Conservation (phyloP, 352 stramenopile genomes). For the Blastocystis sp. region DNA sequence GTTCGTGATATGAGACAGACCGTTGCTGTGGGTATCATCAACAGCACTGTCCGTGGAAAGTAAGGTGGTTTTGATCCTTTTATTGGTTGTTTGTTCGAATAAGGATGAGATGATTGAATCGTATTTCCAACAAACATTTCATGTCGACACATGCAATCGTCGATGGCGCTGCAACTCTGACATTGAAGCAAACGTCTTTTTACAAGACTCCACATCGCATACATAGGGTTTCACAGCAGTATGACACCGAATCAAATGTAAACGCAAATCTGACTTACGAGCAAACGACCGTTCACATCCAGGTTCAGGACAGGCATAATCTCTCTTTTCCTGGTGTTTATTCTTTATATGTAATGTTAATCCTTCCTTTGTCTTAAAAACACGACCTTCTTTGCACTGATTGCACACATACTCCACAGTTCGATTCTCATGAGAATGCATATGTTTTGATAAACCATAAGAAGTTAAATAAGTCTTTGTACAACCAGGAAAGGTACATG, state of each 20-base stretch:
- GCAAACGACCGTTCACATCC: constrained; percentile 17
- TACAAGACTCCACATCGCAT: not conserved
- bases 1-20: constrained; percentile 92
- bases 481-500: not conserved
- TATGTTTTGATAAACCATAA: constrained; percentile 24
- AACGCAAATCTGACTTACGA: not conserved
- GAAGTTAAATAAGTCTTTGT: constrained; percentile 21
- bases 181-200: not conserved
- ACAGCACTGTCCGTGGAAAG: constrained; percentile 73
- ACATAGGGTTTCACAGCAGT: constrained; percentile 8
- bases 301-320: not conserved
- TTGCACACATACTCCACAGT: constrained; percentile 7
- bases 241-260: constrained; percentile 12
- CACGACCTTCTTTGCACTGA: not conserved
- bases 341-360: constrained; percentile 49
- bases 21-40: constrained; percentile 93
- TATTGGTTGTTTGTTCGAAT: not conserved
- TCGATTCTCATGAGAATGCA: not conserved
- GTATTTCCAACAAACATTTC: not conserved
- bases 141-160: not conserved
- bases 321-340: constrained; percentile 7
- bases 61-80: not conserved
- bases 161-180: constrained; percentile 36
- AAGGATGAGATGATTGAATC: not conserved
- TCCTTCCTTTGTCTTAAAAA: constrained; percentile 60